A percentile compares a stretch with the other conserved stretches of the same genome.
phyloP scores from a whole-genome alignment of 2,329 filamentous ascomycete species.

The Colletotrichum sidae region DNA sequence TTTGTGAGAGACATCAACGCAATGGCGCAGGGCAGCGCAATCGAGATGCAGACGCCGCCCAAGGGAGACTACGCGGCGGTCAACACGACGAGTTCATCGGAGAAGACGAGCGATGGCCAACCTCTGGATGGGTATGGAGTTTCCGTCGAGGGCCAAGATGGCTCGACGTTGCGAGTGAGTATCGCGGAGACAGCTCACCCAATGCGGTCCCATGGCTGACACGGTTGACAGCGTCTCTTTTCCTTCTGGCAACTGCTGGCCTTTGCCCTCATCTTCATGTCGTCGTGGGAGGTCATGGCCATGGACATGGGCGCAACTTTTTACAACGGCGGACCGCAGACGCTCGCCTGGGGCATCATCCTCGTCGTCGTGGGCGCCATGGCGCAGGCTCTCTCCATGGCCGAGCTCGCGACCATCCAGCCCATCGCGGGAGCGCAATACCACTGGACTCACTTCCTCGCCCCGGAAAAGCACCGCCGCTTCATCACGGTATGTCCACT shows the following conservation, averaged over 20 bases:
- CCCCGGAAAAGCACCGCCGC: slow-evolving; percentile 27
- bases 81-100: slow-evolving; percentile 24
- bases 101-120: slow-evolving; percentile 19
- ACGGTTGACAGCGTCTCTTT: slow-evolving; percentile 18
- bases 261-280: slow-evolving; percentile 35
- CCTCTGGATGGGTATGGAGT: neutral
- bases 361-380: slow-evolving; percentile 33
- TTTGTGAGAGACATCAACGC: neutral
- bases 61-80: slow-evolving; percentile 26
- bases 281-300: slow-evolving; percentile 35
- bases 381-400: slow-evolving; percentile 37
- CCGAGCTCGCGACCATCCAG: slow-evolving; percentile 40
- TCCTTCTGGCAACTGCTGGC: slow-evolving; percentile 33
- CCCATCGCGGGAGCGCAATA: slow-evolving; percentile 41
- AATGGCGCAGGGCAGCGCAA: neutral
- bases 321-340: slow-evolving; percentile 34
- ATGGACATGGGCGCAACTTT: slow-evolving; percentile 35
- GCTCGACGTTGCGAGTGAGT: slow-evolving; percentile 20
- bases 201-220: neutral
- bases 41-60: slow-evolving; percentile 24
- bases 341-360: slow-evolving; percentile 32
- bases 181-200: neutral
- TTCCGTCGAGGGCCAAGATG: slow-evolving; percentile 8
- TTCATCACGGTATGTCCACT: slow-evolving; percentile 27
- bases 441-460: slow-evolving; percentile 38